Evolutionary conservation across 2,329 filamentous ascomycete genomes (phyloP), one percentile per base, ranked within the genome.

Genomic region (Diaporthe eres): DNA sequence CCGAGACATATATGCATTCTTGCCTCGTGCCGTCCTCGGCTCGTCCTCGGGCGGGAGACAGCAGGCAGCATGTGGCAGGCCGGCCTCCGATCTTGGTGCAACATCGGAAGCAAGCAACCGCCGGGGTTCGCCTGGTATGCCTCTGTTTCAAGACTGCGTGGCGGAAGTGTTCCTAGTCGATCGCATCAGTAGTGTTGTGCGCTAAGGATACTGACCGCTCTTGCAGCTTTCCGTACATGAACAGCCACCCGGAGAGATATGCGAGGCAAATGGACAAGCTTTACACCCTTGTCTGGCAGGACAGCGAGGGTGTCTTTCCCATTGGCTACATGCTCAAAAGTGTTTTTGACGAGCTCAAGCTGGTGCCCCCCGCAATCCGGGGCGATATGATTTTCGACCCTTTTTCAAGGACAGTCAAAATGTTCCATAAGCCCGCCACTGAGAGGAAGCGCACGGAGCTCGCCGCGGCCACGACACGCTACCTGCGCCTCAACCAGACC

Each of bases 221-320:
- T 42, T 39, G 70, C 80, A 96, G 94, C 81, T 98, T 98, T 81
- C 95, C 95, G 1, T 95, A 97, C 84, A 88, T 90, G 74, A 88
- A 93, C 74, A 88, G 87, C 73, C 86, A 92, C 78, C 88, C 90
- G 13, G 82, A 88, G 75, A 86, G 86, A 70, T 91, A 93, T 83
- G 85, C 88, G 60, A 83, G 86, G 58, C 85, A 90, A 77, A 84
- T 91, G 75, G 89, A 92, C 80, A 88, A 87, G 37, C 88, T 98
- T 77, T 94, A 92, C 81, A 92, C 94, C 22, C 85, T 93, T 17
- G 85, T 92, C 13, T 92, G 90, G 86, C 85, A 91, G 76, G 89
- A 93, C 75, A 88, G 88, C 19, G 85, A 93, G 9, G 94, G 93
- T 25, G 90, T 88, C 1, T 89, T 89, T 17, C 89, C 90, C 2